A percentile compares a stretch with the other conserved stretches of the same genome.
phyloP scores from a whole-genome alignment of 2,329 filamentous ascomycete genomes.

The Fusarium anguioides region DNA sequence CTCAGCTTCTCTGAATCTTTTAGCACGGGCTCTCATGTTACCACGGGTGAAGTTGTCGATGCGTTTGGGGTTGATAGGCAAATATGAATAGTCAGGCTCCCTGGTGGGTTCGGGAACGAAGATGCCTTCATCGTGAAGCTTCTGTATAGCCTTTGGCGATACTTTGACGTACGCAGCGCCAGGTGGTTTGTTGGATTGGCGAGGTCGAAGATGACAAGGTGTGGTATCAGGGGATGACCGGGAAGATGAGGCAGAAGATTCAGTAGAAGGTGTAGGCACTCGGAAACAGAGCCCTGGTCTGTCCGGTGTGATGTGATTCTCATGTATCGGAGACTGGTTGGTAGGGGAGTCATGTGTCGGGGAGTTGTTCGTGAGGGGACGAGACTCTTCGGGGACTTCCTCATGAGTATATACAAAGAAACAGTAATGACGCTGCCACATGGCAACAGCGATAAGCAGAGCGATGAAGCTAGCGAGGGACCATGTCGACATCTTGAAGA shows the following conservation, averaged over 20 bases:
- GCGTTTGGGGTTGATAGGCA: not conserved
- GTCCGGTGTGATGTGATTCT: not conserved
- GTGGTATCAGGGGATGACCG: not conserved
- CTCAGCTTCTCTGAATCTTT: not conserved
- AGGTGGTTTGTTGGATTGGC: slow-evolving; percentile 18
- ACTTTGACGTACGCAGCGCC: slow-evolving; percentile 24
- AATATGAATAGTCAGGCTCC: slow-evolving; percentile 4
- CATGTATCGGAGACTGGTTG: too few species aligned
- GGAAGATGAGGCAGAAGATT: not conserved
- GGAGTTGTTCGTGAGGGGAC: not conserved
- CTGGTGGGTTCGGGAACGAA: slow-evolving; percentile 8
- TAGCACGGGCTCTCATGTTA: not conserved
- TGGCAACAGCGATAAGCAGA: not conserved
- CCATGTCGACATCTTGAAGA: slow-evolving; percentile 12
- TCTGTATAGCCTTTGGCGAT: slow-evolving; percentile 24
- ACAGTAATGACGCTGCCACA: slow-evolving; percentile 14
- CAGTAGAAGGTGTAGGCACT: slow-evolving; percentile 7
- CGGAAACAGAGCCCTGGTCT: not conserved
- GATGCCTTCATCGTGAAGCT: slow-evolving; percentile 11
- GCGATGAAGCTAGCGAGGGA: not conserved
- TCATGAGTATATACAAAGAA: slow-evolving; percentile 7
- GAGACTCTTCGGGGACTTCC: not conserved
- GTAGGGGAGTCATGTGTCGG: not conserved
- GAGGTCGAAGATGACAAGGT: not conserved
- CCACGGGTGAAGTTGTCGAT: not conserved